Evolutionary conservation across 345 rosid genomes (phyloP).

Genomic region (Citrus hindsii): DNA sequence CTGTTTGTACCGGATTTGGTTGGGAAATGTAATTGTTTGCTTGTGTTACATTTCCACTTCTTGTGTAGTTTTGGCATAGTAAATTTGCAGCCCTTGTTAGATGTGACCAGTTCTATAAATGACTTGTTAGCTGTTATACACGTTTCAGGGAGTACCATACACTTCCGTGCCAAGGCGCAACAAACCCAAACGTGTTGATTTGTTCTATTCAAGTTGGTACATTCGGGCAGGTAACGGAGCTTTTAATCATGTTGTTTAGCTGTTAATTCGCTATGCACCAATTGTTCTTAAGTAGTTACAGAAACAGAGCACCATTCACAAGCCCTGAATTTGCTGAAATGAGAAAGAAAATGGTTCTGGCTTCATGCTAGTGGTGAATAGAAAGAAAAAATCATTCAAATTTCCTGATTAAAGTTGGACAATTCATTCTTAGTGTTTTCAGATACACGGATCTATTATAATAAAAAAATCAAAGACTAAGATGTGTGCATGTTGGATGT

Average conservation of each 20-base stretch:
- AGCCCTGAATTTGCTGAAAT: background rate
- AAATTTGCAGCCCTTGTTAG: background rate
- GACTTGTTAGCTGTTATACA: constrained; percentile 7
- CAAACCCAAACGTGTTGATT: constrained; percentile 88
- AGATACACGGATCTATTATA: background rate
- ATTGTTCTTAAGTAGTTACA: background rate
- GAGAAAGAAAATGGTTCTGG: background rate
- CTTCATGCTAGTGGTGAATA: background rate
- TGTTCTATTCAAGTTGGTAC: constrained; percentile 95
- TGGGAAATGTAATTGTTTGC: background rate
- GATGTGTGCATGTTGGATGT: constrained; percentile 12
- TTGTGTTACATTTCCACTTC: background rate
- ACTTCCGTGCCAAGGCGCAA: constrained; percentile 64
- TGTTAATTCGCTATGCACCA: background rate
- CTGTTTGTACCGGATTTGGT: background rate
- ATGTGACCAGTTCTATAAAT: background rate
- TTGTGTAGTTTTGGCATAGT: background rate
- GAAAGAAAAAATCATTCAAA: background rate
- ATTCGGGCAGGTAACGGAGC: constrained; percentile 72
- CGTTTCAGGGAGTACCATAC: constrained; percentile 72
- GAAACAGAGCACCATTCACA: background rate
- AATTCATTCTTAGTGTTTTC: background rate
- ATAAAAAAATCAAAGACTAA: background rate
- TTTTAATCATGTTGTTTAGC: background rate
- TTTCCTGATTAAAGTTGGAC: background rate